A percentile compares a stretch with the other conserved stretches of the same genome.
Evolutionary conservation across 495 filamentous ascomycete genomes (phyloP).

Genomic region (Penicillium atrosanguineum): DNA sequence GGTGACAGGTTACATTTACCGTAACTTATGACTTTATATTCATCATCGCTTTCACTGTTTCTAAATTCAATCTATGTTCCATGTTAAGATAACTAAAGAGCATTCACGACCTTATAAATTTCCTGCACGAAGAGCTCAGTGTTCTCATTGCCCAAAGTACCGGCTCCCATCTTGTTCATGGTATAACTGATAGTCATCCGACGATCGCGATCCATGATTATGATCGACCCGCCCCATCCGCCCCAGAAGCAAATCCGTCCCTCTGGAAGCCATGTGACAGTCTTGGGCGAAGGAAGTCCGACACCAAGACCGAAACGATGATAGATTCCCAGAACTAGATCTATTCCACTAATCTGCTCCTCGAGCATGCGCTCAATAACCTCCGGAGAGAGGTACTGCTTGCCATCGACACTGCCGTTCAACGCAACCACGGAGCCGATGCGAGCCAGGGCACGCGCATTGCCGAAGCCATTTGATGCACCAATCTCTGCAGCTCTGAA

Average conservation of each 20-base stretch:
- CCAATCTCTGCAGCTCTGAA: conserved; percentile 29
- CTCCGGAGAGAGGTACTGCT: conserved; percentile 25
- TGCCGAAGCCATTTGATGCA: conserved; percentile 31
- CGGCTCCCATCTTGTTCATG: conserved; percentile 42
- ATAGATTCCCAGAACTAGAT: conserved; percentile 27
- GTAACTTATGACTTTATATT: not conserved
- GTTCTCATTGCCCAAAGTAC: conserved; percentile 27
- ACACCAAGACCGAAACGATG: conserved; percentile 39
- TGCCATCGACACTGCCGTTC: conserved; percentile 30
- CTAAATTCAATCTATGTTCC: not conserved
- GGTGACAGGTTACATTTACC: not conserved
- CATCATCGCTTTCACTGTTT: not conserved
- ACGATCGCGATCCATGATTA: conserved; percentile 42
- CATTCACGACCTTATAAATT: conserved; percentile 32
- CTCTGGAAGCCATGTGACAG: conserved; percentile 25
- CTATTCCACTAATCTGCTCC: conserved; percentile 33
- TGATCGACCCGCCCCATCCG: conserved; percentile 43
- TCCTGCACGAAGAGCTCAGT: conserved; percentile 32
- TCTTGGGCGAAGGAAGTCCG: conserved; percentile 20
- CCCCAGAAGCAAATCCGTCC: conserved; percentile 40
- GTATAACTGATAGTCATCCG: conserved; percentile 41
- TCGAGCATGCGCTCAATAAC: conserved; percentile 37
- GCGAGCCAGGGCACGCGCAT: conserved; percentile 32
- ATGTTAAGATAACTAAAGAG: not conserved
- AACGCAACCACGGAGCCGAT: conserved; percentile 32